Evolutionary conservation across 805 yeast species (phyloP).

Genomic region (Saturnispora diversa): DNA sequence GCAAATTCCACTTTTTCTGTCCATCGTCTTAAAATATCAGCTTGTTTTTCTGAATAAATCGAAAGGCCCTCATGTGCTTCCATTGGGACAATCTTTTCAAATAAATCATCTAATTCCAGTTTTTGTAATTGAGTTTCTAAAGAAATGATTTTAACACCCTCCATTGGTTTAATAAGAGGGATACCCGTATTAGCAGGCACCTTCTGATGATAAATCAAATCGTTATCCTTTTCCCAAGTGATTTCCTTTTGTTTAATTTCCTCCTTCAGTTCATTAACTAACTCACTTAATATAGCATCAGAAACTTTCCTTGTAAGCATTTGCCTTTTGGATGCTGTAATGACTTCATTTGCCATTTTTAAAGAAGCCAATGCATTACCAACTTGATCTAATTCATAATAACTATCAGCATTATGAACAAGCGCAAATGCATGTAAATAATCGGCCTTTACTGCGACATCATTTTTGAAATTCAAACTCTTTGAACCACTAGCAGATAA

Average conservation of each 20-base stretch:
- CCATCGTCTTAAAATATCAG: conserved; percentile 63
- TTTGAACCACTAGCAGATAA: conserved; percentile 29
- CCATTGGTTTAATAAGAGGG: conserved; percentile 60
- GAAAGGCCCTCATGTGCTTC: conserved; percentile 82
- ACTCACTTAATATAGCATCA: not conserved
- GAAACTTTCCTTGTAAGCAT: not conserved
- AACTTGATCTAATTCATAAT: conserved; percentile 48
- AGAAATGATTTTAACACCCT: conserved; percentile 55
- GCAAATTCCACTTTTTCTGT: conserved; percentile 70
- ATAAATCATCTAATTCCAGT: conserved; percentile 47
- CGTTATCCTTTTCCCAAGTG: conserved; percentile 69
- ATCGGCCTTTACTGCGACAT: conserved; percentile 42
- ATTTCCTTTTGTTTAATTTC: conserved; percentile 25
- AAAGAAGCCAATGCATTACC: conserved; percentile 74
- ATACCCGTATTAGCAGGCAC: conserved; percentile 57
- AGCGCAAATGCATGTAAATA: conserved; percentile 54
- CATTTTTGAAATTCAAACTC: conserved; percentile 41
- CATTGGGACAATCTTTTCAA: conserved; percentile 75
- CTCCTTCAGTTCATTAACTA: conserved; percentile 8
- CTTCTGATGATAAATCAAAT: conserved; percentile 74
- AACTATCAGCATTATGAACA: conserved; percentile 48
- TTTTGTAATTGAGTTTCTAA: conserved; percentile 43
- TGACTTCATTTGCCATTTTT: conserved; percentile 28
- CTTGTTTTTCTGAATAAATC: conserved; percentile 83
- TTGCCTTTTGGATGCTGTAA: not conserved